phyloP scores from a whole-genome alignment of 2,329 filamentous ascomycete genomes.

The Fusarium hainanense region DNA sequence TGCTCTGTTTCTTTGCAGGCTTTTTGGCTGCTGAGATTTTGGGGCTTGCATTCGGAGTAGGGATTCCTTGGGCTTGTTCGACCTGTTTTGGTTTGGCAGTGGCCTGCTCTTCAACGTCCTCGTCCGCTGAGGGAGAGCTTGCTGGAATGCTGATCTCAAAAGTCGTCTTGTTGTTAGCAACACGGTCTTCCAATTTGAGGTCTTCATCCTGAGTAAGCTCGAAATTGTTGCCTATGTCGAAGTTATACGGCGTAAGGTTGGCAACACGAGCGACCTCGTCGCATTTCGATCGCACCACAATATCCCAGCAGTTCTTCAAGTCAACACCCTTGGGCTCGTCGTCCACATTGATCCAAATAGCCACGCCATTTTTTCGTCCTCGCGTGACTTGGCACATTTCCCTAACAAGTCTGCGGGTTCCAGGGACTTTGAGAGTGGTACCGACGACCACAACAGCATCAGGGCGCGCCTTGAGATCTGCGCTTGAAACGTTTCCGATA shows the following conservation, averaged over 20 bases:
- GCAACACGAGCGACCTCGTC: slow-evolving; percentile 86
- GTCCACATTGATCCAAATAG: slow-evolving; percentile 95
- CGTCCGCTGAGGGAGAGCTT: slow-evolving; percentile 26
- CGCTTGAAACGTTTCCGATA: slow-evolving; percentile 88
- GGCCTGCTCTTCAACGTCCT: slow-evolving; percentile 35
- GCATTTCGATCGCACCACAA: slow-evolving; percentile 87
- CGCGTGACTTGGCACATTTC: slow-evolving; percentile 92
- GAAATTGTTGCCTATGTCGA: slow-evolving; percentile 62
- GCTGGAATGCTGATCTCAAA: slow-evolving; percentile 48
- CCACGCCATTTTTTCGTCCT: slow-evolving; percentile 82
- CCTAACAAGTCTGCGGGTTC: slow-evolving; percentile 87
- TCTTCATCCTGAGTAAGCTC: slow-evolving; percentile 58
- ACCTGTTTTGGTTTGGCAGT: slow-evolving; percentile 55
- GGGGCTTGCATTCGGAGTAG: slow-evolving; percentile 69
- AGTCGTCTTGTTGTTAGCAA: slow-evolving; percentile 46
- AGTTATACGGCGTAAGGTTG: slow-evolving; percentile 69
- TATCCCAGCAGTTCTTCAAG: slow-evolving; percentile 92
- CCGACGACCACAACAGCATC: slow-evolving; percentile 96
- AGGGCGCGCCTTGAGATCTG: slow-evolving; percentile 85
- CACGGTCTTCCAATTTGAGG: neutral
- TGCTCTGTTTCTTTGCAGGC: slow-evolving; percentile 61
- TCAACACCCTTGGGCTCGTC: slow-evolving; percentile 84
- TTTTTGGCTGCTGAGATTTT: slow-evolving; percentile 58
- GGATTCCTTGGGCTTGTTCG: slow-evolving; percentile 62
- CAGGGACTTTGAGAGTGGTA: slow-evolving; percentile 94